phyloP scores from a whole-genome alignment of 805 yeast genomes.

The Spathaspora girioi region DNA sequence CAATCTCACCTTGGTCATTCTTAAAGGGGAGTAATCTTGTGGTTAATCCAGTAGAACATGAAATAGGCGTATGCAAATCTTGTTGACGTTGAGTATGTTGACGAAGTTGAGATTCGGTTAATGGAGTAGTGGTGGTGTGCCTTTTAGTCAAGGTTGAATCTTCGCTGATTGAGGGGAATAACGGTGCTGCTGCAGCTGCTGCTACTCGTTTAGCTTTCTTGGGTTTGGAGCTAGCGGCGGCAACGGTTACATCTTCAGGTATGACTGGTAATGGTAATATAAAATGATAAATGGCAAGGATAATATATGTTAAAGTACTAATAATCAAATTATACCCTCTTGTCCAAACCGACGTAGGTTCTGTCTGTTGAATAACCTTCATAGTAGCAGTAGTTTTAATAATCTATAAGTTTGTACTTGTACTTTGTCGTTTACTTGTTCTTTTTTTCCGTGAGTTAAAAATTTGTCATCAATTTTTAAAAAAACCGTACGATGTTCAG shows the following conservation, averaged over 20 bases:
- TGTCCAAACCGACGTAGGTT: background rate
- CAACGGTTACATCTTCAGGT: background rate
- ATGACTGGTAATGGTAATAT: background rate
- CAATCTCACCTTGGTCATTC: slow-evolving; percentile 52
- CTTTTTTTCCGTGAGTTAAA: background rate
- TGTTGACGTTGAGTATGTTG: background rate
- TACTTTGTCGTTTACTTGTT: background rate
- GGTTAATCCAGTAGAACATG: slow-evolving; percentile 49
- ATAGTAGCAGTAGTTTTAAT: background rate
- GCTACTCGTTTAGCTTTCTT: background rate
- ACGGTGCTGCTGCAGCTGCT: background rate
- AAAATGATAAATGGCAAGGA: background rate
- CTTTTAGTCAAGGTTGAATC: background rate
- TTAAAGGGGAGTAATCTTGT: slow-evolving; percentile 50
- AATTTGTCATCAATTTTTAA: background rate
- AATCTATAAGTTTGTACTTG: background rate
- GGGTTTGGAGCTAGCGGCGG: background rate
- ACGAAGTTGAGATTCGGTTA: background rate
- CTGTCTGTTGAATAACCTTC: background rate
- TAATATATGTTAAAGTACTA: background rate
- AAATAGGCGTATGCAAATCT: slow-evolving; percentile 3
- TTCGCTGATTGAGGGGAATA: background rate
- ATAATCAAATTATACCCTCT: background rate
- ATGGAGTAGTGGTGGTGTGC: background rate
- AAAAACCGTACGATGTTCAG: background rate